phyloP scores from a whole-genome alignment of 495 filamentous ascomycete species.

The Antarctomyces pellizariae region DNA sequence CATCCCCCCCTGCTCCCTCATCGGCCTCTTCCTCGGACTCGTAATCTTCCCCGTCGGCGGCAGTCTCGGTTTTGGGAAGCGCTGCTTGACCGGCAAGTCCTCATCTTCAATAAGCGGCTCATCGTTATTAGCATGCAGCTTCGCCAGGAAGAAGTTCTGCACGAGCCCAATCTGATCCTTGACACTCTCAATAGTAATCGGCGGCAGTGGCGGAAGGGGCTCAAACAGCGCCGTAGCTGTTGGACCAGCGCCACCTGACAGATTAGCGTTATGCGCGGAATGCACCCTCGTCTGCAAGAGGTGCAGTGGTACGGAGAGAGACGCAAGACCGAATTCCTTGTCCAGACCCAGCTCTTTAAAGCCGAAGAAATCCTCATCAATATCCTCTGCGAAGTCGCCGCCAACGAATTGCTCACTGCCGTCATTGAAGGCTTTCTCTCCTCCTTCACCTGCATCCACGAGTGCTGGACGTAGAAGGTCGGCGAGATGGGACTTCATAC shows the following conservation, averaged over 20 bases:
- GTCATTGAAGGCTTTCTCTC: slow-evolving; percentile 77
- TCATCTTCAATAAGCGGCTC: slow-evolving; percentile 82
- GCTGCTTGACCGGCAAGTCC: slow-evolving; percentile 76
- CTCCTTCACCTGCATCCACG: slow-evolving; percentile 55
- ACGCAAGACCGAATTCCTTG: slow-evolving; percentile 63
- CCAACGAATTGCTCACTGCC: slow-evolving; percentile 93
- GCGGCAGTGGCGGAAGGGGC: slow-evolving; percentile 47
- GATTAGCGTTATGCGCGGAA: slow-evolving; percentile 53
- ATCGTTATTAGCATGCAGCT: slow-evolving; percentile 60
- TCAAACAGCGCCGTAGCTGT: slow-evolving; percentile 36
- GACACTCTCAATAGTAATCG: slow-evolving; percentile 59
- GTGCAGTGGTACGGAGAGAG: slow-evolving; percentile 80
- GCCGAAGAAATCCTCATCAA: slow-evolving; percentile 96
- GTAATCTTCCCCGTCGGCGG: slow-evolving; percentile 90
- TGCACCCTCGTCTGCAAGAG: slow-evolving; percentile 79
- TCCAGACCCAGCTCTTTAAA: slow-evolving; percentile 91
- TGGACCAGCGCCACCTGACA: slow-evolving; percentile 26
- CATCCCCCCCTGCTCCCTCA: slow-evolving; percentile 45
- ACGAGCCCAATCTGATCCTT: slow-evolving; percentile 62
- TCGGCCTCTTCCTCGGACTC: slow-evolving; percentile 68
- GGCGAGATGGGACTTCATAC: slow-evolving; percentile 71
- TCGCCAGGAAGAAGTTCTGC: slow-evolving; percentile 70
- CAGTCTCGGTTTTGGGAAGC: slow-evolving; percentile 75
- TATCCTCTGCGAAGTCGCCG: slow-evolving; percentile 91
- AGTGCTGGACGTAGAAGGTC: slow-evolving; percentile 84